Base-by-base conservation (phyloP, 2,329 filamentous ascomycete genomes). In the Pseudogymnoascus sp. region DNA sequence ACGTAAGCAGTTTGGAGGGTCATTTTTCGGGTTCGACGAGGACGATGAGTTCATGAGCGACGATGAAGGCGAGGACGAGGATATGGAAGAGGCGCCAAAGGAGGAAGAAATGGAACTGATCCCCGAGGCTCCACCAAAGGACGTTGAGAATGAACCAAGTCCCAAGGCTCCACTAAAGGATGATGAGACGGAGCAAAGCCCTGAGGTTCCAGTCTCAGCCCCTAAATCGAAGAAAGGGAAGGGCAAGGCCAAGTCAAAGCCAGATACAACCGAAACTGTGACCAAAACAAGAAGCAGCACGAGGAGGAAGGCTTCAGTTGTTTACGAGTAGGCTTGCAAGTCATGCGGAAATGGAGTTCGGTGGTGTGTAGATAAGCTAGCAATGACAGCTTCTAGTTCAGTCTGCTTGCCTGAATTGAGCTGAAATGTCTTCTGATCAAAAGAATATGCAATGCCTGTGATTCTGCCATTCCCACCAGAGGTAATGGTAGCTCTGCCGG, bases 21-120 rank as follows among this genome's bases (percentile, higher is more conserved):
- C 81, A 0, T 90, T 92, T 71, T 89, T 87, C 69, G 89, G 89
- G 0, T 93, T 92, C 76, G 89, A 92, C 66, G 88, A 93, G 35
- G 87, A 90, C 62, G 88, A 92, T 56, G 87, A 90, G 69, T 88
- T 87, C 66, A 85, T 88, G 82, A 88, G 85, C 69, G 82, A 83
- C 61, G 83, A 86, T n/a, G 85, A 87, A 35, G 81, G 82, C 11
- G 76, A 78, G 42, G 38, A 37, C 11, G 63, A 67, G 56, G 68
- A 70, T 26, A 67, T 63, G 16, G 70, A 70, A 16, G 69, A 70
- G 11, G 65, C 65, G 47, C 66, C 67, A 24, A 66, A 67, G 8
- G 65, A 64, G 8, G 67, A 68, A 21, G 67, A 66, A 21, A 65
- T 64, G 8, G 66, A 67, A 19, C 65, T 68, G 44, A 67, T 64